Evolutionary conservation across 83 land plant genomes (phyloP).

Genomic region (Diphasiastrum complanatum): DNA sequence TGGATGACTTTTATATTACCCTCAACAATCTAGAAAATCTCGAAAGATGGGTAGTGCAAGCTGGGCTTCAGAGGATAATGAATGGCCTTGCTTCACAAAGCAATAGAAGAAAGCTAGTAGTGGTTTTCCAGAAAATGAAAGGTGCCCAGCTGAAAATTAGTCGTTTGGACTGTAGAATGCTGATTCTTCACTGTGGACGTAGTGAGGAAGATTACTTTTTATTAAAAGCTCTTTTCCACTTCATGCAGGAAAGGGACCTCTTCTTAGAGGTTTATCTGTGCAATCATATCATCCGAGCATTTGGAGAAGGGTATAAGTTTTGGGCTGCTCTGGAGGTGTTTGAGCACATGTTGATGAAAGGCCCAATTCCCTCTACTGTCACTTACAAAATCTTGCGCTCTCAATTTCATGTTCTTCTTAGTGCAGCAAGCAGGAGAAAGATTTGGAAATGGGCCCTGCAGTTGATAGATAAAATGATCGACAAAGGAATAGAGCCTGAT

Average conservation of each 20-base stretch:
- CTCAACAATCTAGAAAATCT: no score
- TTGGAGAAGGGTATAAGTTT: constrained; percentile 79
- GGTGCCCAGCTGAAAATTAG: not conserved
- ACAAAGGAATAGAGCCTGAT: constrained; percentile 61
- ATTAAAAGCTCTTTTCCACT: constrained; percentile 45
- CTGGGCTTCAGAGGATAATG: constrained; percentile 6
- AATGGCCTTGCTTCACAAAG: constrained; percentile 6
- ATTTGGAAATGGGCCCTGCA: constrained; percentile 74
- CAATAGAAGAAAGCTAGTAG: not conserved
- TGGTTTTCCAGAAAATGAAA: not conserved
- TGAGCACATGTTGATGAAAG: constrained; percentile 59
- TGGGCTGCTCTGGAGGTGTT: constrained; percentile 84
- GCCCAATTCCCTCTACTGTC: constrained; percentile 57
- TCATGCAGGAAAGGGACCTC: constrained; percentile 41
- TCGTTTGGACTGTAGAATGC: constrained; percentile 27
- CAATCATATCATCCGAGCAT: constrained; percentile 66
- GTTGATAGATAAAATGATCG: constrained; percentile 67
- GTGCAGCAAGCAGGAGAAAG: constrained; percentile 54
- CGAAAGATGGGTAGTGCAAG: no score
- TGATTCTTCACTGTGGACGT: constrained; percentile 54
- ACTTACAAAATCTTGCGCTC: constrained; percentile 53
- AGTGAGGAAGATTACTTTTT: constrained; percentile 41
- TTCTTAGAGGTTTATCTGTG: constrained; percentile 51
- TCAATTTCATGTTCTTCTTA: constrained; percentile 53
- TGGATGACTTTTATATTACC: not conserved